These are phyloP conservation scores for Halteria grandinella DNA, from an alignment of 73 alveolate species.

Conservation along the genomic window DNA sequence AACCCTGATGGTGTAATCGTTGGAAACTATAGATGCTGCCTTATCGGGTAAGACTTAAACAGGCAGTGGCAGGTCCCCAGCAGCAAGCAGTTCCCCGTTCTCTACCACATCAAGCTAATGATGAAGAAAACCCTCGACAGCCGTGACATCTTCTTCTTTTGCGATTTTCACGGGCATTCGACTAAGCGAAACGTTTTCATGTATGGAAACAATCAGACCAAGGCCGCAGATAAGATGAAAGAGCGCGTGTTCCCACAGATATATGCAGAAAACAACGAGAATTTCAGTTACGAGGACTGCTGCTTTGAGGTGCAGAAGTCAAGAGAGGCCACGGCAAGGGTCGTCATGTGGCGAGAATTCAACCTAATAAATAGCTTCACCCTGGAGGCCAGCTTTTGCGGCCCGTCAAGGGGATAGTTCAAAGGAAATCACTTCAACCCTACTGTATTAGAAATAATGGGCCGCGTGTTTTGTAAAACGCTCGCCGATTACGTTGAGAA, in stretches of 20 bases:
- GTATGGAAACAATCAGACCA: constrained; percentile 48
- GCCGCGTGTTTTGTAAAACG: constrained; percentile 32
- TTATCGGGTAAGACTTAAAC: constrained; percentile 77
- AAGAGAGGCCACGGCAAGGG: constrained; percentile 52
- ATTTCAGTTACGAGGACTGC: constrained; percentile 55
- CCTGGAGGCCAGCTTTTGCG: constrained; percentile 44
- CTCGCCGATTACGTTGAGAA: constrained; percentile 40
- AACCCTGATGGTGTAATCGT: constrained; percentile 83
- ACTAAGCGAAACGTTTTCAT: constrained; percentile 73
- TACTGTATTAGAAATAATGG: neutral
- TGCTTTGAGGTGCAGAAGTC: constrained; percentile 33
- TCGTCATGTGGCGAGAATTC: constrained; percentile 57
- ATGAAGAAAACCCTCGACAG: constrained; percentile 70
- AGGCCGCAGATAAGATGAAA: constrained; percentile 10
- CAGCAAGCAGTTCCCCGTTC: constrained; percentile 73
- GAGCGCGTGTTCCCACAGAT: constrained; percentile 49
- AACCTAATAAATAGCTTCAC: constrained; percentile 26
- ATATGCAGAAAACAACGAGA: neutral
- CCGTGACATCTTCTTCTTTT: constrained; percentile 68
- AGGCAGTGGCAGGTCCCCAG: constrained; percentile 78
- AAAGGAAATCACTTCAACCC: constrained; percentile 30
- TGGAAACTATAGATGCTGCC: constrained; percentile 77
- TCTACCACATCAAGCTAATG: constrained; percentile 75
- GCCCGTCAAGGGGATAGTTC: constrained; percentile 46
- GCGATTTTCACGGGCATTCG: constrained; percentile 82